Percentiles rank a stretch among this genome's conserved stretches.
phyloP scores from a whole-genome alignment of 768 basidiomycete genomes.

The Gymnopilus dilepis region DNA sequence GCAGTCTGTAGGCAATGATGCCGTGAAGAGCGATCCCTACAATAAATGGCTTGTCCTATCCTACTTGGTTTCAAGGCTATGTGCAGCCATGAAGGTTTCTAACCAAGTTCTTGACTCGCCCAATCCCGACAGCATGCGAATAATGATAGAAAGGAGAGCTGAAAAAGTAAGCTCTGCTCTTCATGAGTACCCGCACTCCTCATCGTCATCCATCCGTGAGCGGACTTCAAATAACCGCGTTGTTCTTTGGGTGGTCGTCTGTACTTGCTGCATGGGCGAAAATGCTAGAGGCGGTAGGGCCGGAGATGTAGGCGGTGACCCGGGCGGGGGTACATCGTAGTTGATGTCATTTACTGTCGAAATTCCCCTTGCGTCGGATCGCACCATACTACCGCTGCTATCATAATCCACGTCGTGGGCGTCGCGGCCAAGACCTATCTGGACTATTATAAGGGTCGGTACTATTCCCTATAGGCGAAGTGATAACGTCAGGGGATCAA shows the following conservation, averaged over 20 bases:
- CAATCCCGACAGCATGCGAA: neutral
- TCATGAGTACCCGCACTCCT: slow-evolving; percentile 24
- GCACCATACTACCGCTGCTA: slow-evolving; percentile 28
- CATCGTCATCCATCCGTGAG: slow-evolving; percentile 17
- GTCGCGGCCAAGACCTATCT: slow-evolving; percentile 32
- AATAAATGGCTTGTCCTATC: neutral
- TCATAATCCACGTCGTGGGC: slow-evolving; percentile 26
- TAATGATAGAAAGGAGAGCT: neutral
- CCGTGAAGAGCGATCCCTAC: neutral
- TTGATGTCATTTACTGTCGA: slow-evolving; percentile 23
- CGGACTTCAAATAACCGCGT: slow-evolving; percentile 19
- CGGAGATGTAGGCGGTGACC: slow-evolving; percentile 24
- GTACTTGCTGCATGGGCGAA: slow-evolving; percentile 15
- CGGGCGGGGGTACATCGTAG: slow-evolving; percentile 26
- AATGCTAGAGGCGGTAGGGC: slow-evolving; percentile 21
- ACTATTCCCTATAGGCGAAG: slow-evolving; percentile 32
- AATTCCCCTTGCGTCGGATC: slow-evolving; percentile 25
- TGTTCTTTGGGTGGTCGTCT: slow-evolving; percentile 17
- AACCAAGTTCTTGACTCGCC: neutral
- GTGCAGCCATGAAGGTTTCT: too few species aligned
- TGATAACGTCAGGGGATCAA: slow-evolving; percentile 7
- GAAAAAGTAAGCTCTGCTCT: neutral
- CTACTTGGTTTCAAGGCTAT: neutral
- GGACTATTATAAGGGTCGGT: slow-evolving; percentile 38
- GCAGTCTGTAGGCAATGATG: neutral